phyloP scores from a whole-genome alignment of 192 early-diverging fungal genomes.

The Coemansia sp. region DNA sequence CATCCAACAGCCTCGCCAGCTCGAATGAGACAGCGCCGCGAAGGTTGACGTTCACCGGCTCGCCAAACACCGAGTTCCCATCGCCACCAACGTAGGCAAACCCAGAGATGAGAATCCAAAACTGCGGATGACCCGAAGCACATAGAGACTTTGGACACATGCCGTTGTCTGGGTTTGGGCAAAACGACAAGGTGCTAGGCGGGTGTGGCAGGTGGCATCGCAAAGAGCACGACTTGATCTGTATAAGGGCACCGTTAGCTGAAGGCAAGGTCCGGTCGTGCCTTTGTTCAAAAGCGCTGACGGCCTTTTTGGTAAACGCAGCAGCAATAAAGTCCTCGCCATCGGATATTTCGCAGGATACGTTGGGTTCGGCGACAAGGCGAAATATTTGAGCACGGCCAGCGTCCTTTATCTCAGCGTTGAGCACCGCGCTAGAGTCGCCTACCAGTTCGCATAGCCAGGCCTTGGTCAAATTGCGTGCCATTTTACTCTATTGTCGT shows the following conservation, averaged over 20 bases:
- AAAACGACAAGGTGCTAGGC: not conserved
- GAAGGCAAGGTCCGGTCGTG: not conserved
- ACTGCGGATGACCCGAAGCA: slow-evolving; percentile 14
- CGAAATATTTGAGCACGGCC: slow-evolving; percentile 27
- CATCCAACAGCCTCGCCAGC: not conserved
- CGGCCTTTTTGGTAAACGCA: slow-evolving; percentile 13
- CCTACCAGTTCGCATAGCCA: slow-evolving; percentile 29
- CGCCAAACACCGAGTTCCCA: slow-evolving; percentile 30
- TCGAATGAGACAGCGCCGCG: slow-evolving; percentile 9
- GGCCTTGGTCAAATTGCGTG: slow-evolving; percentile 16
- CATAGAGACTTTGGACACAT: slow-evolving; percentile 17
- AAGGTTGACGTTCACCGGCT: slow-evolving; percentile 14
- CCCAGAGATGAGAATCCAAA: slow-evolving; percentile 43
- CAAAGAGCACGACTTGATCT: slow-evolving; percentile 12
- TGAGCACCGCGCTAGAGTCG: not conserved
- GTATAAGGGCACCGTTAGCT: slow-evolving; percentile 7
- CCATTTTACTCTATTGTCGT: slow-evolving; percentile 15
- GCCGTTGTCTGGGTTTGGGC: not conserved
- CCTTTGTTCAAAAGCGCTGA: slow-evolving; percentile 9
- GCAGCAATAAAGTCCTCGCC: slow-evolving; percentile 38
- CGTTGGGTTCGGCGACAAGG: not conserved
- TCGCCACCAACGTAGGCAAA: slow-evolving; percentile 32
- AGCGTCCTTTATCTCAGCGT: slow-evolving; percentile 7
- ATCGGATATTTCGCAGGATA: slow-evolving; percentile 47
- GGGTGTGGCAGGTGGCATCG: not conserved